These are phyloP conservation scores for Coprinopsis sp. DNA, from an alignment of 768 basidiomycete species.

Conservation along the genomic window DNA sequence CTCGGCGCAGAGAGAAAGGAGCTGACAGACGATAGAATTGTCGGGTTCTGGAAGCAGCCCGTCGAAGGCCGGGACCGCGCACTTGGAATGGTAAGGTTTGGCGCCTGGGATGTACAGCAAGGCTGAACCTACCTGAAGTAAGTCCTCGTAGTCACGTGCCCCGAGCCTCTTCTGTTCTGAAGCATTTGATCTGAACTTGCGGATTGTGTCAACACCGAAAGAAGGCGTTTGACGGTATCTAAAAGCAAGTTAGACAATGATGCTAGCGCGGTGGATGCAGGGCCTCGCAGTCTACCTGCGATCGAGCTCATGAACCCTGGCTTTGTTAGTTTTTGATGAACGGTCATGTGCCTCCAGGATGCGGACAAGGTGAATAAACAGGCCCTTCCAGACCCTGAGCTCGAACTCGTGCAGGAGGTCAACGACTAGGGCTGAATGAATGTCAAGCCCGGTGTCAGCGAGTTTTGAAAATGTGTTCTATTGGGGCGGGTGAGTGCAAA, in stretches of 20 bases:
- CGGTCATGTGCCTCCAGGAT: conserved; percentile 18
- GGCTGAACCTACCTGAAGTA: conserved; percentile 33
- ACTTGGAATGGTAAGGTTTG: conserved; percentile 1
- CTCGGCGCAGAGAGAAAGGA: conserved; percentile 1
- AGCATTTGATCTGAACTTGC: conserved; percentile 20
- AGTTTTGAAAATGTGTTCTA: background rate
- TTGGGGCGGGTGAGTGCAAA: background rate
- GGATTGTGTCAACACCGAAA: conserved; percentile 21
- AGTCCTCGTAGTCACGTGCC: conserved; percentile 29
- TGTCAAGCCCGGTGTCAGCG: background rate
- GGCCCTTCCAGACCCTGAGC: conserved; percentile 30
- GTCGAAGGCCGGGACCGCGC: conserved; percentile 8
- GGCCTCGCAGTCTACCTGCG: conserved; percentile 19
- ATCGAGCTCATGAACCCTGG: conserved; percentile 18
- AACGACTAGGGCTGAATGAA: background rate
- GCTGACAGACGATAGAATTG: background rate
- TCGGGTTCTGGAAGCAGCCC: conserved; percentile 1
- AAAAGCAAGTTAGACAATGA: background rate
- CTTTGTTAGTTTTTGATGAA: conserved; percentile 8
- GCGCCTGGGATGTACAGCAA: too few relatives aligned
- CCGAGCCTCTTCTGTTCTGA: conserved; percentile 23
- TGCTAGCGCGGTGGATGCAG: background rate
- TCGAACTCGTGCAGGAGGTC: background rate
- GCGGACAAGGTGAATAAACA: conserved; percentile 31
- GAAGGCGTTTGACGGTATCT: conserved; percentile 13